Base-by-base conservation (phyloP, 2,329 filamentous ascomycete genomes). In the Ophiostoma angusticollis region DNA sequence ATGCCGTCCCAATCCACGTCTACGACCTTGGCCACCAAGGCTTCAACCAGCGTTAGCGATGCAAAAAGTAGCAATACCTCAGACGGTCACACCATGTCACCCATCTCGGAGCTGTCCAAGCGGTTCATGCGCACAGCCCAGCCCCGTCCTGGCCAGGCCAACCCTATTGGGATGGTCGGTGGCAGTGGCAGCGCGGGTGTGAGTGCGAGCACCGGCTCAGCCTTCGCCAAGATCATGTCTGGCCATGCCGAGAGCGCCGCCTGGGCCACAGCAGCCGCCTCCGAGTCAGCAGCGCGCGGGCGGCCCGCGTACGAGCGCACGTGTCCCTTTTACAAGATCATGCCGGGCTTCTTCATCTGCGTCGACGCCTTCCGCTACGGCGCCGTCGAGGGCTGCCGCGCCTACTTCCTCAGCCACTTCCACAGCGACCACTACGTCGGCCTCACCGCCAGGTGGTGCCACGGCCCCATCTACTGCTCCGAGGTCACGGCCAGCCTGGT, bases 341-440 rank as follows among this genome's bases (percentile, higher is more conserved):
- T 98, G 62, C 87, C 89, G 0, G 86, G 85, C 0, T 81, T 95
- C 52, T 84, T 72, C 47, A 93, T 96, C 38, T 93, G 85, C 42
- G 91, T 98, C 1, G 91, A 98, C 58, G 91, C 91, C 0, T 94
- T 98, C 53, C 78, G 89, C 16, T 98, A 96, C 53, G 91, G 91
- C 2, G 85, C 87, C 8, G 84, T 98, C 1, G 72, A 93, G 54
- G 87, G 85, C 1, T 94, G 87, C 56, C 80, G 83, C 39, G 91
- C 89, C 2, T 98, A 98, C 55, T 98, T 98, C 49, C 70, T 98
- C 9, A 95, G 87, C 50, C 91, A 98, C 55, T 98, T 96, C 49
- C 91, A 98, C 58, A 95, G 86, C 52, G 91, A 98, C 55, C 91
- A 98, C 55, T 98, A 98, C 51, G 78, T 95, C 24, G 91, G 91